A percentile compares a stretch with the other conserved stretches of the same genome.
Evolutionary conservation across 345 rosid genomes (phyloP).

Genomic region (Salix dunnii): DNA sequence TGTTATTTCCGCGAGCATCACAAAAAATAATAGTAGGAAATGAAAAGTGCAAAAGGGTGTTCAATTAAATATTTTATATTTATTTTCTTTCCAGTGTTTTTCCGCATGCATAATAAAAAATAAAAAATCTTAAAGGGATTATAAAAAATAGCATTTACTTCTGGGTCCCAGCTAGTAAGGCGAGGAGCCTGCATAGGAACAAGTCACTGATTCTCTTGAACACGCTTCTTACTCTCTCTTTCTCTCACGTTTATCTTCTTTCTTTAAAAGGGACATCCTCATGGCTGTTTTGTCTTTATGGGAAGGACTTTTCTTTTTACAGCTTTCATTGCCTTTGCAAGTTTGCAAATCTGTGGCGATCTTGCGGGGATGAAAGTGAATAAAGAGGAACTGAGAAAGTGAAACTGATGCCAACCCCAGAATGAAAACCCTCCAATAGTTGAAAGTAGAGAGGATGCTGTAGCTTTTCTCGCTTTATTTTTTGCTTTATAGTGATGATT

Average conservation of each 20-base stretch:
- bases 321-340: conserved; percentile 2
- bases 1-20: too few relatives aligned
- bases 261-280: conserved; percentile 20
- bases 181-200: background rate
- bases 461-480: background rate
- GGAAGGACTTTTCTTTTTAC: background rate
- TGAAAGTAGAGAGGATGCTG: background rate
- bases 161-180: background rate
- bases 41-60: too few relatives aligned
- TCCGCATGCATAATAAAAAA: too few relatives aligned
- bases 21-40: too few relatives aligned
- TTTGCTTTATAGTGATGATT: background rate
- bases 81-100: too few relatives aligned
- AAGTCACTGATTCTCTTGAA: conserved; percentile 3
- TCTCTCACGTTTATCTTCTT: background rate
- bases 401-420: conserved; percentile 5
- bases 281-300: background rate
- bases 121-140: too few relatives aligned
- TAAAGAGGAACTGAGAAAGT: background rate
- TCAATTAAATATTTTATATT: too few relatives aligned
- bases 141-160: too few relatives aligned
- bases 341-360: conserved; percentile 10
- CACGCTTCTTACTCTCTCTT: background rate
- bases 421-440: conserved; percentile 16
- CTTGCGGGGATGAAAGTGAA: conserved; percentile 8